Evolutionary conservation across 2,329 filamentous ascomycete species (phyloP).

Genomic region (Cordyceps pruinosa): DNA sequence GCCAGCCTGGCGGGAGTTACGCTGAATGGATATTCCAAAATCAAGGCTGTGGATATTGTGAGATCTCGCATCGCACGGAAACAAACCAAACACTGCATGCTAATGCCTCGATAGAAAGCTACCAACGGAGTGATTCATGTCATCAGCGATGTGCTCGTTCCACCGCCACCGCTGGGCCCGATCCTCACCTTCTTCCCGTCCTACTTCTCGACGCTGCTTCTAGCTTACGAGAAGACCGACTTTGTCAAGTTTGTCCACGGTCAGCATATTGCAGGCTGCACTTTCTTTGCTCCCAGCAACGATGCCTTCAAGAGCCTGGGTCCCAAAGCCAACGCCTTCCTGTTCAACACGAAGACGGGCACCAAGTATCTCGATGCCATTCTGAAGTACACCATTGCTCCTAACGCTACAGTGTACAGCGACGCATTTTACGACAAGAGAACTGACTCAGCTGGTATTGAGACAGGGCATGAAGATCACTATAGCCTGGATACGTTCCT

Average conservation of each 20-base stretch:
- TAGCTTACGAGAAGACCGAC: constrained; percentile 68
- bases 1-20: constrained; percentile 55
- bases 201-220: constrained; percentile 71
- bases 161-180: constrained; percentile 56
- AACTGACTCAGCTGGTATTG: constrained; percentile 23
- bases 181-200: constrained; percentile 59
- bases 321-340: constrained; percentile 67
- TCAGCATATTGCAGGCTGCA: constrained; percentile 53
- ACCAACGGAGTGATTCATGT: constrained; percentile 79
- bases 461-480: constrained; percentile 36
- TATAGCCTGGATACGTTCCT: constrained; percentile 71
- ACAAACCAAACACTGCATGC: background rate
- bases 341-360: constrained; percentile 70
- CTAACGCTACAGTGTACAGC: constrained; percentile 71
- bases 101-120: constrained; percentile 42
- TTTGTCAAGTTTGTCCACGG: constrained; percentile 55
- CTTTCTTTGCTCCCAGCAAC: constrained; percentile 77
- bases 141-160: constrained; percentile 67
- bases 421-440: constrained; percentile 63
- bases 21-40: constrained; percentile 69
- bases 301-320: constrained; percentile 72
- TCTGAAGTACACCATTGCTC: constrained; percentile 70
- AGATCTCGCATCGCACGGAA: constrained; percentile 19
- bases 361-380: constrained; percentile 70
- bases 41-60: constrained; percentile 66